These are phyloP conservation scores for Castanea crenata DNA, from an alignment of 306 rosid genomes.

Conservation along the genomic window DNA sequence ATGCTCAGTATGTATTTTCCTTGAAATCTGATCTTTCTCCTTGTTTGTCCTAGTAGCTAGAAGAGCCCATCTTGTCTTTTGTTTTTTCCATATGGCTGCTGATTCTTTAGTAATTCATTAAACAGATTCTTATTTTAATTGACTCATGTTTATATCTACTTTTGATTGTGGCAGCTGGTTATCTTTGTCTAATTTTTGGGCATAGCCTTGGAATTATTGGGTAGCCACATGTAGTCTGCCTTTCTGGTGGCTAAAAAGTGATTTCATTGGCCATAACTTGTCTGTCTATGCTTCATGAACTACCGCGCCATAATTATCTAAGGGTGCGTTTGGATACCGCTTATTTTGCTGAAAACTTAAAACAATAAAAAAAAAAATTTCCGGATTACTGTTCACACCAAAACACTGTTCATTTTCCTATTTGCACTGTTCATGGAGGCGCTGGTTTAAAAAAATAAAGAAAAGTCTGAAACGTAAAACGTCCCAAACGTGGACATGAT, in stretches of 20 bases:
- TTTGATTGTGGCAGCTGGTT: background rate
- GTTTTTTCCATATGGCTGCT: conserved; percentile 15
- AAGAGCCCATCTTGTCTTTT: background rate
- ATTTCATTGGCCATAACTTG: background rate
- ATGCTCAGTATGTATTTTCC: conserved; percentile 80
- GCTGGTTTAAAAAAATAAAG: no score
- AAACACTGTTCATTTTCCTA: no score
- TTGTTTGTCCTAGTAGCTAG: conserved; percentile 10
- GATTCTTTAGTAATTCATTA: background rate
- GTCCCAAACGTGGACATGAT: no score
- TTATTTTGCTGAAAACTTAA: no score
- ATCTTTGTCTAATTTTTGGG: background rate
- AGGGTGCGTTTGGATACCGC: no score
- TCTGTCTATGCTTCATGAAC: background rate
- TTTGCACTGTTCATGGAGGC: no score
- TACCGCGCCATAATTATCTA: background rate
- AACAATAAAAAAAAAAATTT: no score
- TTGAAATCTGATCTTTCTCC: conserved; percentile 17
- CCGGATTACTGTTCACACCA: no score
- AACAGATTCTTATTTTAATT: background rate
- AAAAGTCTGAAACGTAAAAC: no score
- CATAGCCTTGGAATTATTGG: background rate
- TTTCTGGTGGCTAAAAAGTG: background rate
- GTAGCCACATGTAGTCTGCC: background rate
- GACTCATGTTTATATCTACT: background rate